Percentiles rank a stretch among this genome's conserved stretches.
Evolutionary conservation across 2,329 filamentous ascomycete genomes (phyloP).

Genomic region (Sporothrix pseudoabietina): DNA sequence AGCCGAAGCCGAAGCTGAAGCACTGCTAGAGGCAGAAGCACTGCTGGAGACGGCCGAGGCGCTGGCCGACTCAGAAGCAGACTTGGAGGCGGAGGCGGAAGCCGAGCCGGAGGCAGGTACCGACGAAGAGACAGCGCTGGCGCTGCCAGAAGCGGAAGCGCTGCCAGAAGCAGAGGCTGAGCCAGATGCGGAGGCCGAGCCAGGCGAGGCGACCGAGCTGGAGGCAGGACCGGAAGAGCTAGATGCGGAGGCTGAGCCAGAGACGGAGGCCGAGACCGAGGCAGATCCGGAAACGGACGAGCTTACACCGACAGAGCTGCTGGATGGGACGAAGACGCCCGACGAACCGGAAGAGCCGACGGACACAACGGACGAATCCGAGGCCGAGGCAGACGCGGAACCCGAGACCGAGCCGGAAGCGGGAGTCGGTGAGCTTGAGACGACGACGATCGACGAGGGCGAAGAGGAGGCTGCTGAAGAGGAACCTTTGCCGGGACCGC

Average conservation of each 20-base stretch:
- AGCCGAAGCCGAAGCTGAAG: neutral
- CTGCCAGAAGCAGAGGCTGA: neutral
- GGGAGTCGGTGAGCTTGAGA: neutral
- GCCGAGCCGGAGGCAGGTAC: neutral
- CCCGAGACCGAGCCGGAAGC: neutral
- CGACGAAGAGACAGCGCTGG: too few relatives aligned
- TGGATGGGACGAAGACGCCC: neutral
- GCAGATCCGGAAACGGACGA: neutral
- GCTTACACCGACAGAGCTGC: neutral
- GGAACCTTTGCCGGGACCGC: neutral
- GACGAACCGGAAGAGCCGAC: neutral
- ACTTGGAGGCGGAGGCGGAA: neutral
- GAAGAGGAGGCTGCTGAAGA: neutral
- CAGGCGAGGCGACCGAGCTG: neutral
- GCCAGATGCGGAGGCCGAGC: neutral
- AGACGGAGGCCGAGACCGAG: neutral
- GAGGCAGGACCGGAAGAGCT: neutral
- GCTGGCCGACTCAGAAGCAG: neutral
- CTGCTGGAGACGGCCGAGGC: slow-evolving; percentile 12
- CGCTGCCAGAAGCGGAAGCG: neutral
- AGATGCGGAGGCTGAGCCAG: neutral
- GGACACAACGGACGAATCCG: neutral
- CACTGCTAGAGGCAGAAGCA: neutral
- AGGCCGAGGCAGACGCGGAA: neutral
- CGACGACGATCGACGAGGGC: neutral